Conservation (phyloP, 2,329 filamentous ascomycete species). For the Geoglossum cookeanum region DNA sequence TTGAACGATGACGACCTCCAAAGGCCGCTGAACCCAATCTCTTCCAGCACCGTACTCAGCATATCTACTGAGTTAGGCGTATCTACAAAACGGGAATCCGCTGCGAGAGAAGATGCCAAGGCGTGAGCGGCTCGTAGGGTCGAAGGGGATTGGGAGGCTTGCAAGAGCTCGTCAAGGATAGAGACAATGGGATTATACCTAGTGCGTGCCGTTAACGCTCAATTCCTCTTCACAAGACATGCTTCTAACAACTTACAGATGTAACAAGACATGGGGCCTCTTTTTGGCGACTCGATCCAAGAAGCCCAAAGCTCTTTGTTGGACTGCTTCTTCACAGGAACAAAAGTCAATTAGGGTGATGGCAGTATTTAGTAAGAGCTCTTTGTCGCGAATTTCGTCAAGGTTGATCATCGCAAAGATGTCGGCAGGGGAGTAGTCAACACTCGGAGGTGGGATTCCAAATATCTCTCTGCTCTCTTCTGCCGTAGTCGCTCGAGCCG, state of each 20-base stretch:
- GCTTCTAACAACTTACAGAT: constrained; percentile 29
- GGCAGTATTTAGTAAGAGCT: constrained; percentile 41
- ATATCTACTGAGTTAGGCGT: constrained; percentile 29
- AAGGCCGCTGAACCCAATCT: constrained; percentile 43
- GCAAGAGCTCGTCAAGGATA: constrained; percentile 1
- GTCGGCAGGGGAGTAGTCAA: constrained; percentile 23
- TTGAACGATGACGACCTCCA: constrained; percentile 38
- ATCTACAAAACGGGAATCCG: constrained; percentile 31
- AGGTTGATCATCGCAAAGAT: constrained; percentile 27
- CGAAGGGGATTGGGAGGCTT: constrained; percentile 8
- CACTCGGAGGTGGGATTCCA: constrained; percentile 14
- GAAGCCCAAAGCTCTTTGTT: constrained; percentile 39
- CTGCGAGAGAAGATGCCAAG: constrained; percentile 38
- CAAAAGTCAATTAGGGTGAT: constrained; percentile 49
- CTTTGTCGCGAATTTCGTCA: constrained; percentile 34
- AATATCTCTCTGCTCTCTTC: constrained; percentile 45
- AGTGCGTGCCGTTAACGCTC: constrained; percentile 12
- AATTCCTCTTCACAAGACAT: background rate
- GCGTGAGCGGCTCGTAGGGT: constrained; percentile 42
- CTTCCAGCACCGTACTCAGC: constrained; percentile 34
- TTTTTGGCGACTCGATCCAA: constrained; percentile 36
- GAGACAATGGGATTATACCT: constrained; percentile 6
- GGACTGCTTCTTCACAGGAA: constrained; percentile 41
- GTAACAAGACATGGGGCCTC: constrained; percentile 36
- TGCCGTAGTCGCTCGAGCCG: constrained; percentile 34